Evolutionary conservation across 257 asterid species (phyloP).

Genomic region (Salvia splendens): DNA sequence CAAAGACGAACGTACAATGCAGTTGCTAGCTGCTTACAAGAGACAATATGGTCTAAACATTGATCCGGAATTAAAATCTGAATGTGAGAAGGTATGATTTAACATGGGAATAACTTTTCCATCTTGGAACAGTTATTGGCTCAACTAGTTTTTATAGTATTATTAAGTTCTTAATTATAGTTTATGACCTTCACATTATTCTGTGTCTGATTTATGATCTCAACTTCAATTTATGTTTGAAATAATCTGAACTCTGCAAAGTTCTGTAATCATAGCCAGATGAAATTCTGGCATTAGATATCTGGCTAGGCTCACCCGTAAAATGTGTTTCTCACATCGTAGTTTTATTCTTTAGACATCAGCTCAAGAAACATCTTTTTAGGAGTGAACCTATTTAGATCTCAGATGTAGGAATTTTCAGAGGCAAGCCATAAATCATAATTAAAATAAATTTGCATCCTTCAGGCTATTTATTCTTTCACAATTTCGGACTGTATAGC

Average conservation of each 20-base stretch:
- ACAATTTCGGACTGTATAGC: neutral
- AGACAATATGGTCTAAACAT: slow-evolving; percentile 61
- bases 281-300: too few relatives aligned
- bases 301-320: too few relatives aligned
- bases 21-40: slow-evolving; percentile 73
- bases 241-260: too few relatives aligned
- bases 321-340: too few relatives aligned
- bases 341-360: too few relatives aligned
- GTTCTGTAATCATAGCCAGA: too few relatives aligned
- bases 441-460: too few relatives aligned
- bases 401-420: too few relatives aligned
- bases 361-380: too few relatives aligned
- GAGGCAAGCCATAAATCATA: too few relatives aligned
- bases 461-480: neutral
- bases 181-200: too few relatives aligned
- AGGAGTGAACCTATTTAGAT: too few relatives aligned
- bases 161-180: neutral
- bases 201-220: neutral
- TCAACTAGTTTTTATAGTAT: slow-evolving; percentile 2
- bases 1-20: slow-evolving; percentile 69
- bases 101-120: neutral
- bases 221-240: neutral
- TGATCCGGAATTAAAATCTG: slow-evolving; percentile 70
- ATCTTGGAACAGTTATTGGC: neutral
- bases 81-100: slow-evolving; percentile 66